A percentile compares a stretch with the other conserved stretches of the same genome.
Conservation (phyloP, 768 basidiomycete genomes). For the Mycena filopes region DNA sequence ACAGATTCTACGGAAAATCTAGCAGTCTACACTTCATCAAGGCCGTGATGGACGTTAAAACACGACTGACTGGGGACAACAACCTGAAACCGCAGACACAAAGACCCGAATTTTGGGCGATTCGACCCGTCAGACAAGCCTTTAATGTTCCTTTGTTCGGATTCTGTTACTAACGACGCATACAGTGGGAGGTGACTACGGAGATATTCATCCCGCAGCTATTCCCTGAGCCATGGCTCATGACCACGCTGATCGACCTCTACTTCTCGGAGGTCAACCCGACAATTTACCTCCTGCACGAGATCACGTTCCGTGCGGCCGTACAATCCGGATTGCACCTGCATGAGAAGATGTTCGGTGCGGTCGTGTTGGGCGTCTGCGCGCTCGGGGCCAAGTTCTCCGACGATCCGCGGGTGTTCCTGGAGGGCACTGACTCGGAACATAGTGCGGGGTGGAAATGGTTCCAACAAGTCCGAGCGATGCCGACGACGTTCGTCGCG, state of each 20-base stretch:
- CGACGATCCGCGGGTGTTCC: neutral
- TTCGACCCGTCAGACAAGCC: slow-evolving; percentile 39
- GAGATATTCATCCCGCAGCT: slow-evolving; percentile 26
- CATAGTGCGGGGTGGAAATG: slow-evolving; percentile 56
- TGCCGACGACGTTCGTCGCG: slow-evolving; percentile 42
- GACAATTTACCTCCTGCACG: slow-evolving; percentile 33
- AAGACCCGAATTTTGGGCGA: slow-evolving; percentile 36
- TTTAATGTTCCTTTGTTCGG: neutral
- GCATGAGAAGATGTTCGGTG: slow-evolving; percentile 51
- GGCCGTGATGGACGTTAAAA: slow-evolving; percentile 53
- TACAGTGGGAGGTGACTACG: slow-evolving; percentile 25
- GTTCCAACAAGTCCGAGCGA: slow-evolving; percentile 51
- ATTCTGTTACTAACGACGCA: too few relatives aligned
- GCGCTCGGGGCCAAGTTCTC: slow-evolving; percentile 51
- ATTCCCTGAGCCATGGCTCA: slow-evolving; percentile 38
- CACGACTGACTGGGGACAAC: slow-evolving; percentile 29
- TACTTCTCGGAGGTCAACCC: slow-evolving; percentile 52
- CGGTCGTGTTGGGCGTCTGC: slow-evolving; percentile 57
- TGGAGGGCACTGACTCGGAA: slow-evolving; percentile 43
- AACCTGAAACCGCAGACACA: slow-evolving; percentile 6
- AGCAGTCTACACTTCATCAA: slow-evolving; percentile 51
- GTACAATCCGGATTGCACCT: slow-evolving; percentile 49
- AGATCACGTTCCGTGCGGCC: slow-evolving; percentile 52
- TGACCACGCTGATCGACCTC: slow-evolving; percentile 49
- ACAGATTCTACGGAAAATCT: slow-evolving; percentile 44